Evolutionary conservation across 2,329 filamentous ascomycete species (phyloP), one percentile per base, ranked within the genome.

Genomic region (Bisporella sp.): DNA sequence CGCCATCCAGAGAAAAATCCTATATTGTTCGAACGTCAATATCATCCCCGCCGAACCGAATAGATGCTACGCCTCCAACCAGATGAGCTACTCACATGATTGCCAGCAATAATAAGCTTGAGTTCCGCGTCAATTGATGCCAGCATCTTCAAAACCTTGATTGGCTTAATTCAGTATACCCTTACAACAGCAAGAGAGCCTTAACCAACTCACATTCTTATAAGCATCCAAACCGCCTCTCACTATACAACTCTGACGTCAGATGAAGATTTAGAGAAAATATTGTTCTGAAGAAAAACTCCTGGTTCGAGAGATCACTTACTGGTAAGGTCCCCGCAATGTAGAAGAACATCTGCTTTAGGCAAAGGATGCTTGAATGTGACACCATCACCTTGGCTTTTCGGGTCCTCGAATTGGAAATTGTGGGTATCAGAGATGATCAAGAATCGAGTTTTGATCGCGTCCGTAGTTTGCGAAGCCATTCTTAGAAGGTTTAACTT

Each of bases 81-180:
- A 21, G 21, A 21, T 21, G 21, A 21, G 21, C 21, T 21, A 21
- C 21, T 21, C 21, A 21, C 21, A 13, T 46, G 44, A 57, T 83
- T 84, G 0, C 80, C 80, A 0, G 79, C 73, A 52, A 84, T 82
- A 13, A 83, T 73, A 21, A 84, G 67, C 57, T 82, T 84, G 6
- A 82, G 63, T 11, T 73, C 71, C 4, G 78, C 78, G n/a, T 75
- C 64, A 40, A 77, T 70, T 2, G 59, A 57, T 12, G 44, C 46
- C 4, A 57, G 13, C 51, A 57, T 57, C 12, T 51, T 47, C 1
- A 71, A 32, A 6, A 59, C 51, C 1, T 58, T 49, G 12, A 52
- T 46, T 49, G 21, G 21, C 21, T 21, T 3, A 21, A 21, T 3
- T 21, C 21, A 21, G 21, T 21, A 21, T 21, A 21, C 21, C 21